Evolutionary conservation across 805 yeast species (phyloP).

Genomic region (Ogataea populi-albae): DNA sequence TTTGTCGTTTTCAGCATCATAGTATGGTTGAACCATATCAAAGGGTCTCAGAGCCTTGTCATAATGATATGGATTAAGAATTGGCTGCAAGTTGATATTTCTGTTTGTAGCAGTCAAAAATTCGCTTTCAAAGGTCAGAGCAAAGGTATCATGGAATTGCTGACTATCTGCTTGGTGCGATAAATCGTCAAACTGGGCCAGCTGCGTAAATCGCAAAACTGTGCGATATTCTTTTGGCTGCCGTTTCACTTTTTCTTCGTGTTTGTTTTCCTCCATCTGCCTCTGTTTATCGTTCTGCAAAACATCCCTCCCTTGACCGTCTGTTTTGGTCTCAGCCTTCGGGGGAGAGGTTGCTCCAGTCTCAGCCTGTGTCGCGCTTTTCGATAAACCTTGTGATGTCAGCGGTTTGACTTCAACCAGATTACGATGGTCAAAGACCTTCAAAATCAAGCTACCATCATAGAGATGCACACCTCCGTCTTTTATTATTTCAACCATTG

Average conservation of each 20-base stretch:
- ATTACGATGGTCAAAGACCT: constrained; percentile 82
- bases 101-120: constrained; percentile 75
- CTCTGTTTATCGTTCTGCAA: not conserved
- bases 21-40: constrained; percentile 42
- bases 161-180: constrained; percentile 76
- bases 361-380: not conserved
- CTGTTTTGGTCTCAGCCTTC: no score
- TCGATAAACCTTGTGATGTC: not conserved
- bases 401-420: constrained; percentile 22
- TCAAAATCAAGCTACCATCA: constrained; percentile 85
- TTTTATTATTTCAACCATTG: constrained; percentile 82
- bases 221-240: constrained; percentile 77
- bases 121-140: constrained; percentile 85
- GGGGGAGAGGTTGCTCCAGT: not conserved
- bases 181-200: constrained; percentile 81
- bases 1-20: constrained; percentile 30
- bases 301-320: no score
- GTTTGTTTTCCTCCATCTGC: not conserved
- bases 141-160: constrained; percentile 75
- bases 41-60: constrained; percentile 47
- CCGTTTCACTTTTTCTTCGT: constrained; percentile 20
- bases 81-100: constrained; percentile 70
- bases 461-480: constrained; percentile 83
- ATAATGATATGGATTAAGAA: constrained; percentile 61
- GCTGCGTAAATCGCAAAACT: constrained; percentile 72